phyloP scores from a whole-genome alignment of 2,329 filamentous ascomycete species.

The Fusarium pseudonygamai region DNA sequence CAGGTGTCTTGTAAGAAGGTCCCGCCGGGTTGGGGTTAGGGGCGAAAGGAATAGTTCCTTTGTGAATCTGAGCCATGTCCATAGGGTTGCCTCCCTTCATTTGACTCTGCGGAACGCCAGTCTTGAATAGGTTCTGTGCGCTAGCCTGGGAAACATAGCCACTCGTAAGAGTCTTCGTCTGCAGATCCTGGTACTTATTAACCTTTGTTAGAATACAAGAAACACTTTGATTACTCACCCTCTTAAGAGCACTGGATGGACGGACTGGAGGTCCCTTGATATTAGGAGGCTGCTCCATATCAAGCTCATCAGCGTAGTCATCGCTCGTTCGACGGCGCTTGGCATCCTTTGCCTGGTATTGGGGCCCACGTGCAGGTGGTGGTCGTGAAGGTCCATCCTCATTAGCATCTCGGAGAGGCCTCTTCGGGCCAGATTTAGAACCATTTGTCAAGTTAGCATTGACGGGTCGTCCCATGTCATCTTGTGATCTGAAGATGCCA shows the following conservation, averaged over 20 bases:
- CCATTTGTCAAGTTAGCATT: slow-evolving; percentile 67
- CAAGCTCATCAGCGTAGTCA: slow-evolving; percentile 70
- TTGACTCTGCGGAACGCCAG: slow-evolving; percentile 72
- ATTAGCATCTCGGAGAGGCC: slow-evolving; percentile 72
- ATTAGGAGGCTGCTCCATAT: slow-evolving; percentile 64
- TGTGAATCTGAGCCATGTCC: slow-evolving; percentile 88
- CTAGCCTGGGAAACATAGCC: slow-evolving; percentile 69
- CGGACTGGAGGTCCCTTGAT: slow-evolving; percentile 87
- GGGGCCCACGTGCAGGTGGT: slow-evolving; percentile 60
- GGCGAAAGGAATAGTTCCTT: slow-evolving; percentile 89
- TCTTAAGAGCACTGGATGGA: slow-evolving; percentile 75
- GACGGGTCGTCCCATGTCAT: slow-evolving; percentile 69
- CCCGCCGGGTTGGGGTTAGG: slow-evolving; percentile 68
- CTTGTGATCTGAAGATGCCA: slow-evolving; percentile 60
- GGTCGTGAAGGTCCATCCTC: slow-evolving; percentile 61
- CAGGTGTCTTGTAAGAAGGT: slow-evolving; percentile 75
- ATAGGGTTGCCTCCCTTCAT: slow-evolving; percentile 73
- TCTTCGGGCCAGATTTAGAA: slow-evolving; percentile 74
- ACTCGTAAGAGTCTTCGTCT: slow-evolving; percentile 67
- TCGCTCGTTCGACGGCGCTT: slow-evolving; percentile 86
- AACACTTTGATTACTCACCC: slow-evolving; percentile 61
- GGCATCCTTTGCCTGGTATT: slow-evolving; percentile 74
- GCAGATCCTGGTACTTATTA: slow-evolving; percentile 63
- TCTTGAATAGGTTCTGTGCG: slow-evolving; percentile 70
- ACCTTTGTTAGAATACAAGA: slow-evolving; percentile 17